These are phyloP conservation scores for Trichoderma cornu-damae DNA, from an alignment of 2,329 filamentous ascomycete species.

Conservation along the genomic window DNA sequence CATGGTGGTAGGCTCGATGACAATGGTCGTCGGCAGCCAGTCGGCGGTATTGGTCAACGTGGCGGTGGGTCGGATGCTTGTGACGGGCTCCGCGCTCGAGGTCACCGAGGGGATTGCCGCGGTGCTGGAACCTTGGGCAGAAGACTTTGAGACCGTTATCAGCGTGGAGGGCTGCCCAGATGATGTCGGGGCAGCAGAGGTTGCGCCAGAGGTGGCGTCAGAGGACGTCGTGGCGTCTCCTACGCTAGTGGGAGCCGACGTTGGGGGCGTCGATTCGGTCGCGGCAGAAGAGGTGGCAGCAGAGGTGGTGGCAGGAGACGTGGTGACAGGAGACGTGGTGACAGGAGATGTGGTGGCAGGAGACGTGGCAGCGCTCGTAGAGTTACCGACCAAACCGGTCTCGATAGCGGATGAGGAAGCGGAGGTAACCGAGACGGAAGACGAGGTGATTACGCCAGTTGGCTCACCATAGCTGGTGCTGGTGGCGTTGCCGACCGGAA, in stretches of 20 bases:
- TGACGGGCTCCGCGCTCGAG: conserved; percentile 27
- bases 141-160: conserved; percentile 5
- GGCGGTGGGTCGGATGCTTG: conserved; percentile 40
- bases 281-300: not conserved
- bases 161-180: not conserved
- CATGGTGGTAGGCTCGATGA: conserved; percentile 46
- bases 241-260: not conserved
- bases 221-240: not conserved
- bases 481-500: not conserved
- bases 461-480: conserved; percentile 2
- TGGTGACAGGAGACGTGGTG: too few species aligned
- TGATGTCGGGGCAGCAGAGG: not conserved
- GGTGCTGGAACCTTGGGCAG: not conserved
- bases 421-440: not conserved
- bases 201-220: not conserved
- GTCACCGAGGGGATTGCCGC: conserved; percentile 1
- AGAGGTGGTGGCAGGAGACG: too few species aligned
- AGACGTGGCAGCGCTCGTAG: not conserved
- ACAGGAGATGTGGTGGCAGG: not conserved
- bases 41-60: conserved; percentile 41
- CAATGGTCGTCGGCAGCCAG: conserved; percentile 57
- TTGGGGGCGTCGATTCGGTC: not conserved
- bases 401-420: not conserved
- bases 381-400: not conserved
- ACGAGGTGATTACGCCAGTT: not conserved